Conservation (phyloP, 306 rosid genomes). For the Quillaja saponaria region DNA sequence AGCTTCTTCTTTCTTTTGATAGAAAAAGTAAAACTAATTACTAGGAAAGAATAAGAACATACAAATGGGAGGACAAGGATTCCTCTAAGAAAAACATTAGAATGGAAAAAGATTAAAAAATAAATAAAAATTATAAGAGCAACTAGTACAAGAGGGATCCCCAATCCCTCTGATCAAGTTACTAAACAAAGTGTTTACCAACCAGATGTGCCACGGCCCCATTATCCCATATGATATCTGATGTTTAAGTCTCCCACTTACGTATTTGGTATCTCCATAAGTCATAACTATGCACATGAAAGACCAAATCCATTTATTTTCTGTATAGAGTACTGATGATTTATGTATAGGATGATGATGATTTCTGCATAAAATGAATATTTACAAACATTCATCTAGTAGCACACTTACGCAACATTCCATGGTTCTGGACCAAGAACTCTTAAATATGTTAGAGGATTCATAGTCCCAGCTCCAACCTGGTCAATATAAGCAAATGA, state of each 20-base stretch:
- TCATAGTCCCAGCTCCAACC: conserved; percentile 99
- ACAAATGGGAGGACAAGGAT: conserved; percentile 5
- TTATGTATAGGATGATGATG: too few relatives aligned
- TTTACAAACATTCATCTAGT: conserved; percentile 52
- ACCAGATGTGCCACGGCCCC: conserved; percentile 9
- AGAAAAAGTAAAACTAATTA: conserved; percentile 8
- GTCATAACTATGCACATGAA: neutral
- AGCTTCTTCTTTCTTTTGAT: too few relatives aligned
- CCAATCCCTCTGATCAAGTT: too few relatives aligned
- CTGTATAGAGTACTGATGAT: neutral
- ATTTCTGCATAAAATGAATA: too few relatives aligned
- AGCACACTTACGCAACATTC: conserved; percentile 97
- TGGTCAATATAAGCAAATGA: conserved; percentile 36
- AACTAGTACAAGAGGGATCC: too few relatives aligned
- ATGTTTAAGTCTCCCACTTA: neutral
- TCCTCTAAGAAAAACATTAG: too few relatives aligned
- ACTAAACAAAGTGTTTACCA: neutral
- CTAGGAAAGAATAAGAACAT: conserved; percentile 5
- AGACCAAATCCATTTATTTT: neutral
- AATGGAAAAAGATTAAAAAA: too few relatives aligned
- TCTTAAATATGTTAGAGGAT: conserved; percentile 91
- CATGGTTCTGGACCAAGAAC: conserved; percentile 99
- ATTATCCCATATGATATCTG: neutral
- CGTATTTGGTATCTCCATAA: too few relatives aligned
- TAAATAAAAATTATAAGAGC: too few relatives aligned